phyloP scores from a whole-genome alignment of 225 moss, liverwort and hornwort genomes.

The Antitrichia curtipendula region DNA sequence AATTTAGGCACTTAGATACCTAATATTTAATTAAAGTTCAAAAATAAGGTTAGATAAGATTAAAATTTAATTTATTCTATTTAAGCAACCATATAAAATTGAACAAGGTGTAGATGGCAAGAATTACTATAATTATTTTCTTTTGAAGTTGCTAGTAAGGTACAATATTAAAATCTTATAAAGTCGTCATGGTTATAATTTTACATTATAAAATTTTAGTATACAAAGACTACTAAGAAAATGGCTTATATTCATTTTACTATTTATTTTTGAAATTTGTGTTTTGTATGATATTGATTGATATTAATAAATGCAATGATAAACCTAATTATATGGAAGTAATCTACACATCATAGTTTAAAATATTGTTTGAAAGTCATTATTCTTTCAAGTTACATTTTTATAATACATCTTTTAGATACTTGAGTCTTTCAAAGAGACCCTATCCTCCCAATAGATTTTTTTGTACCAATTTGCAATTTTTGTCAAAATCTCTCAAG shows the following conservation, averaged over 20 bases:
- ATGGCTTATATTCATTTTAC: background rate
- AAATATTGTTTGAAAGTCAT: background rate
- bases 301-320: background rate
- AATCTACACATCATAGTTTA: background rate
- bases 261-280: background rate
- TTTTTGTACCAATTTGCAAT: background rate
- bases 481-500: background rate
- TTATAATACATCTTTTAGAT: background rate
- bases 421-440: background rate
- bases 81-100: no score
- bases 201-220: background rate
- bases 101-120: no score
- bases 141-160: no score
- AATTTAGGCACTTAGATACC: no score
- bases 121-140: no score
- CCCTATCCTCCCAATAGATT: background rate
- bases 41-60: no score
- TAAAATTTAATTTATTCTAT: no score
- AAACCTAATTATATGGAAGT: background rate
- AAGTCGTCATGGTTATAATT: no score
- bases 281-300: background rate
- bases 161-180: background rate
- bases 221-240: background rate
- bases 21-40: no score
- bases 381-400: background rate